A percentile compares a stretch with the other conserved stretches of the same genome.
phyloP scores from a whole-genome alignment of 352 stramenopile genomes.

The Halophytophthora batemanensis region DNA sequence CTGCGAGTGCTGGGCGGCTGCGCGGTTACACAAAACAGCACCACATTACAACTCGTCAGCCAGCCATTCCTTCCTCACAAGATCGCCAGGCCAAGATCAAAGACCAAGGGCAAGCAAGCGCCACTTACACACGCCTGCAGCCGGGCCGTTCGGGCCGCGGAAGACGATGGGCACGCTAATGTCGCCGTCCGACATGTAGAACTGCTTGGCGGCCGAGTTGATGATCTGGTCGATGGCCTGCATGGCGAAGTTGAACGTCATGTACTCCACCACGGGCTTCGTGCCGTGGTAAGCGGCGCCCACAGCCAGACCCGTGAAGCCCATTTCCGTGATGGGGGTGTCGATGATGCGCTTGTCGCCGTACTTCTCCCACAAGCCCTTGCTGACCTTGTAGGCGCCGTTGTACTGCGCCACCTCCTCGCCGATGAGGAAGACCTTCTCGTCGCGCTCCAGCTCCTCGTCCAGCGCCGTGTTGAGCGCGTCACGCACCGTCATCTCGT shows the following conservation, averaged over 20 bases:
- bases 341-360: constrained; percentile 99
- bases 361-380: constrained; percentile 99
- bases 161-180: constrained; percentile 99
- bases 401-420: constrained; percentile 99
- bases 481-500: constrained; percentile 96
- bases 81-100: constrained; percentile 2
- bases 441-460: constrained; percentile 98
- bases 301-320: constrained; percentile 93
- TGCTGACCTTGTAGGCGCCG: constrained; percentile 99
- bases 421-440: constrained; percentile 93
- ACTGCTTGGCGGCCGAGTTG: constrained; percentile 99
- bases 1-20: constrained; percentile 98
- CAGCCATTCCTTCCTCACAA: no score
- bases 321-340: constrained; percentile 99
- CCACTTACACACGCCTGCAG: constrained; percentile 91
- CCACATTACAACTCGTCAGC: neutral
- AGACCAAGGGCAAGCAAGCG: constrained; percentile 1
- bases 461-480: constrained; percentile 98
- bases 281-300: constrained; percentile 96
- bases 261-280: constrained; percentile 99
- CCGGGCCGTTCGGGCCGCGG: constrained; percentile 97
- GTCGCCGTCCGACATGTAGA: constrained; percentile 99
- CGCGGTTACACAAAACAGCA: constrained; percentile 1
- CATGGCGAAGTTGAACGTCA: constrained; percentile 99
- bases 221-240: constrained; percentile 99